Evolutionary conservation across 495 filamentous ascomycete species (phyloP), one percentile per base, ranked within the genome.

Genomic region (Oleoguttula mirabilis): DNA sequence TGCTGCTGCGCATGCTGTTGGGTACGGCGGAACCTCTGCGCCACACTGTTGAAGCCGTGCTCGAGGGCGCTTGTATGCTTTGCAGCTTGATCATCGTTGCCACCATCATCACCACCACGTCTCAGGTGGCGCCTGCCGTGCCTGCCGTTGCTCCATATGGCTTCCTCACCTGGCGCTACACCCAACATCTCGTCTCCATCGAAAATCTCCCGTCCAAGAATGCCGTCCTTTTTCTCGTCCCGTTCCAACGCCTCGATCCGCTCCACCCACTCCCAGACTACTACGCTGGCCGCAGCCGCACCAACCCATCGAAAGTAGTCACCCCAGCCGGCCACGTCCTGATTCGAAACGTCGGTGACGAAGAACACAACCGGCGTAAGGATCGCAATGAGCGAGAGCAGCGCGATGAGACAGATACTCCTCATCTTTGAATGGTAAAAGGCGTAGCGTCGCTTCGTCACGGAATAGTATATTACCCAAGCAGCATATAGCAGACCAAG

Each of bases 181-280:
- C 92, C 85, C 25, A 92, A 64, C 84, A 92, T 93, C 59, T 98
- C 90, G 51, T 98, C 90, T 11, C 88, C 92, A 54, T 96, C 90
- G 50, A 95, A 96, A 0, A 96, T 76, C 56, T 98, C 90, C 46
- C 90, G 68, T 15, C 90, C 90, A 3, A 98, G 68, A 19, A 98
- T 88, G 7, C 90, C 92, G 47, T 94, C 90, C 59, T 93, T 94
- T 54, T 84, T 84, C 53, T 98, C 90, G 55, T 98, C 88, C 39
- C 90, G 74, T 61, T 98, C 90, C 36, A 98, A 63, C 0, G 86
- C 86, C 59, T 98, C 90, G 39, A 98, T 98, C n/a, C 92, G 73
- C 59, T 98, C 90, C 14, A 98, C 90, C 90, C 90, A 98, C 60
- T 98, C 90, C 90, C 90, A 98, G 1, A 98, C 90, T 12, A 96